phyloP scores from a whole-genome alignment of 768 basidiomycete species.

The Boletus vermiculosoides region DNA sequence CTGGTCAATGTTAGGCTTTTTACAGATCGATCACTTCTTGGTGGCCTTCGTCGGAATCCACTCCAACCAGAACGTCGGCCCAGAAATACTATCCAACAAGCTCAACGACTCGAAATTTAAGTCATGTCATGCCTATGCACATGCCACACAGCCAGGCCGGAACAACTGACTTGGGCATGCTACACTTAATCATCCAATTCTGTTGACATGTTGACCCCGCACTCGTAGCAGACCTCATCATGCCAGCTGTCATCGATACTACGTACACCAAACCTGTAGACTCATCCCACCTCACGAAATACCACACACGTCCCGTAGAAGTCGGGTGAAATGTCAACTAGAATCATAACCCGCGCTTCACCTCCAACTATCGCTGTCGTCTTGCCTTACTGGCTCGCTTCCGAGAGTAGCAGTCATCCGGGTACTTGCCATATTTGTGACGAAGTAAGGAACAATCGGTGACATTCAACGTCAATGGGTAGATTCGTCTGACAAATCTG shows the following conservation, averaged over 20 bases:
- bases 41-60: slow-evolving; percentile 47
- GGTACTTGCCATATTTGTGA: neutral
- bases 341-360: neutral
- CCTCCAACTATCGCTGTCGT: neutral
- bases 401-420: too few relatives aligned
- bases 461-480: neutral
- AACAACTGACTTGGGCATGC: neutral
- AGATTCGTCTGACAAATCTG: neutral
- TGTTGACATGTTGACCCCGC: slow-evolving; percentile 1
- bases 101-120: slow-evolving; percentile 79
- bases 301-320: neutral
- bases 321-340: neutral
- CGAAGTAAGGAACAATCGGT: neutral
- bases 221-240: neutral
- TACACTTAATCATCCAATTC: neutral
- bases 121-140: neutral
- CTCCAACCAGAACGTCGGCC: slow-evolving; percentile 32
- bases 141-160: neutral
- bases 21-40: slow-evolving; percentile 56
- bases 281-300: slow-evolving; percentile 9
- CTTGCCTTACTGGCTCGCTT: neutral
- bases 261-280: neutral
- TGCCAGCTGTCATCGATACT: neutral
- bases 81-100: slow-evolving; percentile 69
- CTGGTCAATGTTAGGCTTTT: neutral